Evolutionary conservation across 805 yeast species (phyloP), one percentile per base, ranked within the genome.

Genomic region (Candida tammaniensis): DNA sequence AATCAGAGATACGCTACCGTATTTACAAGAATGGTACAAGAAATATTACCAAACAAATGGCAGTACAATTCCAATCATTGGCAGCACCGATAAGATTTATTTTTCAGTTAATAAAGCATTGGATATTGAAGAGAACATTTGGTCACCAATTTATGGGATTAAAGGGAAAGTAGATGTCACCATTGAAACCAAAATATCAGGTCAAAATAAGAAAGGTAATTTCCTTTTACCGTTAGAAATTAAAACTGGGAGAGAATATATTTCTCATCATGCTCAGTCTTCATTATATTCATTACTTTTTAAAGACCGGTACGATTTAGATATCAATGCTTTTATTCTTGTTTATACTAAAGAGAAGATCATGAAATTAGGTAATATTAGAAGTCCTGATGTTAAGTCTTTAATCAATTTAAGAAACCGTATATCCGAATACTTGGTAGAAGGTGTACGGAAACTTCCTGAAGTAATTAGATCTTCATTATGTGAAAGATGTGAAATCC

Each of bases 151-250:
- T 52, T 88, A 74, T 61, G 99, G 99, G 0, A 59, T 93, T 7
- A 77, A 86, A 46, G 99, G 99, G 0, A 76, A 82, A 47, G 78
- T 89, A 12, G 99, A 93, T 61, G 96, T 82, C 3, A 87, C 96
- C 0, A 70, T 87, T 2, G 83, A 82, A 45, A 82, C 84, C 0
- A 55, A 62, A 17, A 52, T 72, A 7, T 61, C 62, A 27, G 44
- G 52, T 5, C 50, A 54, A 10, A 15, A 13, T 4, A 33, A 36
- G 9, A 24, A 40, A 9, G 43, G 38, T 6, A 74, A 65, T 21
- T 69, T 52, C 35, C 70, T 87, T 9, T 72, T 79, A 1, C 98
- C 97, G 0, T 65, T 93, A 61, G 99, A 93, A 54, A 78, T 93
- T 38, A 93, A 93, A 53, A 87, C 98, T 0, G 96, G 98, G 0